phyloP scores from a whole-genome alignment of 2,329 filamentous ascomycete genomes.

The Trichoderma sp. region DNA sequence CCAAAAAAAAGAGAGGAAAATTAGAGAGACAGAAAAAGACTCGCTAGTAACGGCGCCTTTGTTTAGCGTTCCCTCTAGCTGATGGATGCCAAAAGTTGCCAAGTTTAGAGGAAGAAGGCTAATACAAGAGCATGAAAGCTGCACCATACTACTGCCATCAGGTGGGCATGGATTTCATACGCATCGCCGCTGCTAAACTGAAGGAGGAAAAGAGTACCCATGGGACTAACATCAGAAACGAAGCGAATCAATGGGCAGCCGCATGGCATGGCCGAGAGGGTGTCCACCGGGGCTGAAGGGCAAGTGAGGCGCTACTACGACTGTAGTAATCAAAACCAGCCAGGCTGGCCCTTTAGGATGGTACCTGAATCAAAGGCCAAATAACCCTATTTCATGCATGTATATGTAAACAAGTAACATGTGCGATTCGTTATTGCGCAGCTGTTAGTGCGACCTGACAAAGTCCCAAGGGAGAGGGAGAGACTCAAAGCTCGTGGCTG shows the following conservation, averaged over 20 bases:
- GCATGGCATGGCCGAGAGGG: slow-evolving; percentile 1
- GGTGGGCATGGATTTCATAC: not conserved
- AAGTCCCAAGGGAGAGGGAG: not conserved
- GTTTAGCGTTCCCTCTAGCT: not conserved
- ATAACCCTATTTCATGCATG: not conserved
- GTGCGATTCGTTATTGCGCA: not conserved
- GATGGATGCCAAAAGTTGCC: not conserved
- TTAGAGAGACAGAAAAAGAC: not conserved
- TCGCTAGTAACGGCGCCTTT: slow-evolving; percentile 15
- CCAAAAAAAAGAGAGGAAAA: not conserved
- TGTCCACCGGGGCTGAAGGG: slow-evolving; percentile 22
- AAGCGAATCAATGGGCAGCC: not conserved
- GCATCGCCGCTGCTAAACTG: not conserved
- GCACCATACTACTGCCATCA: not conserved
- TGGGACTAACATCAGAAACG: not conserved
- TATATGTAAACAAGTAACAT: not conserved
- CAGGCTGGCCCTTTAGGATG: not conserved
- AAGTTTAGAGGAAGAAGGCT: not conserved
- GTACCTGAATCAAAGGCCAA: not conserved
- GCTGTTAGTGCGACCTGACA: not conserved
- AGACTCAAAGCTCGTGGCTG: not conserved
- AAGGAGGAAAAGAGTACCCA: not conserved
- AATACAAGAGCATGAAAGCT: not conserved
- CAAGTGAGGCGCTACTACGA: slow-evolving; percentile 1
- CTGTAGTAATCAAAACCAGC: not conserved